Conservation (phyloP, 2,329 filamentous ascomycete species). For the Trichoderma atrobrunneum region DNA sequence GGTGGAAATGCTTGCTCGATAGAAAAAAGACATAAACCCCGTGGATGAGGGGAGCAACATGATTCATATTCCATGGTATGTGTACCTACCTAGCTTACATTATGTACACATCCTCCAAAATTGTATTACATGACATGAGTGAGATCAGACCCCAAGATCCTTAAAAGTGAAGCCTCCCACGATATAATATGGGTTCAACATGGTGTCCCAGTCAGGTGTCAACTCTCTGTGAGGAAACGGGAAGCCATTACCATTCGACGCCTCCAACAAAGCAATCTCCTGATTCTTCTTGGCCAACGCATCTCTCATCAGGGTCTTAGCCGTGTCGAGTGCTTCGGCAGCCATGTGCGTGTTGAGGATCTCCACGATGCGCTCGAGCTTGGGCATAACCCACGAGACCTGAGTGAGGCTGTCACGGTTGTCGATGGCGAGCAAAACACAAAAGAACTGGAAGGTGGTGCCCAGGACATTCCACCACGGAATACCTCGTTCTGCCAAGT, state of each 20-base stretch:
- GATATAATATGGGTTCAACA: slow-evolving; percentile 5
- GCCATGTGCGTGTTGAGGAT: slow-evolving; percentile 21
- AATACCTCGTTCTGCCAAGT: slow-evolving; percentile 3
- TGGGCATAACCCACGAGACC: slow-evolving; percentile 17
- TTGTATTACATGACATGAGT: neutral
- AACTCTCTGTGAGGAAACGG: neutral
- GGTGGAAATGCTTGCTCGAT: neutral
- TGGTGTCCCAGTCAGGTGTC: neutral
- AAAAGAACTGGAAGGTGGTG: slow-evolving; percentile 21
- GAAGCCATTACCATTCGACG: neutral
- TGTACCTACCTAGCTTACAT: no score
- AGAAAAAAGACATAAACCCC: no score
- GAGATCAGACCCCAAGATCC: neutral
- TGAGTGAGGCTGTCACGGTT: slow-evolving; percentile 4
- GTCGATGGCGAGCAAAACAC: slow-evolving; percentile 18
- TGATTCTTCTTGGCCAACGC: slow-evolving; percentile 6
- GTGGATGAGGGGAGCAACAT: no score
- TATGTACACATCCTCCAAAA: neutral
- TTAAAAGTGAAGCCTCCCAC: neutral
- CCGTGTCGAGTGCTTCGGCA: slow-evolving; percentile 20
- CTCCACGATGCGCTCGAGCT: slow-evolving; percentile 6
- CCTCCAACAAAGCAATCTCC: slow-evolving; percentile 1
- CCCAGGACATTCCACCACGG: slow-evolving; percentile 22
- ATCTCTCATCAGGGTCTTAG: neutral
- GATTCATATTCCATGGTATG: no score